These are phyloP conservation scores for Musa acuminata DNA, from an alignment of 176 grass and related monocot species.

Conservation along the genomic window DNA sequence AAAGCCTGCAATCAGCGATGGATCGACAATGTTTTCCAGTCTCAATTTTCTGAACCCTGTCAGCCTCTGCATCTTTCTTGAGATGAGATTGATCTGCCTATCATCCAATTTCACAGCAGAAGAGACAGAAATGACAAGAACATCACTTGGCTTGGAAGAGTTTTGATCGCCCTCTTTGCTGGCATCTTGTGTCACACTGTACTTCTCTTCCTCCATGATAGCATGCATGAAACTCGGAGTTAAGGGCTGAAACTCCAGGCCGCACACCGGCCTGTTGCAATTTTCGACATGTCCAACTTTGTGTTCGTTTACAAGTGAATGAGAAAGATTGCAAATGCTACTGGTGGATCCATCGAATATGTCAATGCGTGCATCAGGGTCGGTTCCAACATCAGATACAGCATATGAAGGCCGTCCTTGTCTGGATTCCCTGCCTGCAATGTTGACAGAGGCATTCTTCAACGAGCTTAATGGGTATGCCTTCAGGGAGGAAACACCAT, in stretches of 20 bases:
- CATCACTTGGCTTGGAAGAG: conserved; percentile 12
- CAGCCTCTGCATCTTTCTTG: conserved; percentile 76
- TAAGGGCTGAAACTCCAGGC: neutral
- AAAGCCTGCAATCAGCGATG: conserved; percentile 73
- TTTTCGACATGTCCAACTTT: conserved; percentile 21
- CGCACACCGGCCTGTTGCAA: conserved; percentile 26
- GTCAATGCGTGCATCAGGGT: neutral
- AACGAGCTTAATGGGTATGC: conserved; percentile 23
- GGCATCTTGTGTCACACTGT: neutral
- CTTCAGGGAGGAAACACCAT: conserved; percentile 26
- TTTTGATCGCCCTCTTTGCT: neutral
- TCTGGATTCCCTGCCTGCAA: too few relatives aligned
- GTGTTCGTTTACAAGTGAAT: conserved; percentile 27
- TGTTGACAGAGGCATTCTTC: neutral
- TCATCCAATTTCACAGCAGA: conserved; percentile 67
- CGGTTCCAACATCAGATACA: neutral
- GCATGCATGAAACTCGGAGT: too few relatives aligned
- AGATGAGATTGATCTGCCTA: conserved; percentile 66
- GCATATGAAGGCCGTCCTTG: too few relatives aligned
- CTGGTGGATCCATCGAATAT: neutral
- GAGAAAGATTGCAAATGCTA: conserved; percentile 13
- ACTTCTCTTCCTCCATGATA: neutral
- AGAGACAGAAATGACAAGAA: conserved; percentile 49
- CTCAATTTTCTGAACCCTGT: conserved; percentile 61
- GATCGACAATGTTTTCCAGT: conserved; percentile 59